A percentile compares a stretch with the other conserved stretches of the same genome.
phyloP scores from a whole-genome alignment of 495 filamentous ascomycete genomes.

The Cercophora scortea region DNA sequence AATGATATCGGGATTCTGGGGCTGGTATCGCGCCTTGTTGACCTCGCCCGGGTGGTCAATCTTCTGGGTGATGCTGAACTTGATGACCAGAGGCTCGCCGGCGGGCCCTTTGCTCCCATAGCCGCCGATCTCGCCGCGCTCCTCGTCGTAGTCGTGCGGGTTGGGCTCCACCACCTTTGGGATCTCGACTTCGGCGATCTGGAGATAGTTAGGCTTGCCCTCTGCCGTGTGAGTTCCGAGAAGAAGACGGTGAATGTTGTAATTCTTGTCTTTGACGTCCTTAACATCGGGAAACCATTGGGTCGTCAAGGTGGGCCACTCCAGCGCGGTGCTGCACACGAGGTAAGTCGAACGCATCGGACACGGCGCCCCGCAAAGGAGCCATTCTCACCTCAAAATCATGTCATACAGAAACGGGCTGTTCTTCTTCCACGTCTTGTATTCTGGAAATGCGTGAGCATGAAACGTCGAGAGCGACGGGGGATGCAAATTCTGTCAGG shows the following conservation, averaged over 20 bases:
- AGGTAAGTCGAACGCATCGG: not conserved
- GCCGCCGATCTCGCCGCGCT: constrained; percentile 86
- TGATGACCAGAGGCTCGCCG: constrained; percentile 51
- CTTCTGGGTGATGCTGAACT: constrained; percentile 85
- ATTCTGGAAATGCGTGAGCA: constrained; percentile 52
- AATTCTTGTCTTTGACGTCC: constrained; percentile 73
- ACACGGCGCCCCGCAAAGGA: no score
- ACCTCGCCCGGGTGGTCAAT: constrained; percentile 96
- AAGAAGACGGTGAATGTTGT: constrained; percentile 81
- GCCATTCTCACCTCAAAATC: constrained; percentile 58
- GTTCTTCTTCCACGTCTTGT: constrained; percentile 99
- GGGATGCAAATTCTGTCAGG: not conserved
- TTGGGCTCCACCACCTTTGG: constrained; percentile 70
- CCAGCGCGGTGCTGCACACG: constrained; percentile 65
- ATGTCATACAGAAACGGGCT: constrained; percentile 96
- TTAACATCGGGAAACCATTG: constrained; percentile 98
- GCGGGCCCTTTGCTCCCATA: constrained; percentile 62
- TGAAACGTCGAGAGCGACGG: not conserved
- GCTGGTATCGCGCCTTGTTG: constrained; percentile 97
- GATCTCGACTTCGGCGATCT: constrained; percentile 87
- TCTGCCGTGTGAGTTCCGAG: constrained; percentile 92
- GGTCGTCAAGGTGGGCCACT: constrained; percentile 95
- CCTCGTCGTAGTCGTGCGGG: constrained; percentile 77
- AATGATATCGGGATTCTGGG: constrained; percentile 95
- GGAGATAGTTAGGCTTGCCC: constrained; percentile 82